Evolutionary conservation across 2,329 filamentous ascomycete genomes (phyloP).

Genomic region (Hymenoscyphus linearis): DNA sequence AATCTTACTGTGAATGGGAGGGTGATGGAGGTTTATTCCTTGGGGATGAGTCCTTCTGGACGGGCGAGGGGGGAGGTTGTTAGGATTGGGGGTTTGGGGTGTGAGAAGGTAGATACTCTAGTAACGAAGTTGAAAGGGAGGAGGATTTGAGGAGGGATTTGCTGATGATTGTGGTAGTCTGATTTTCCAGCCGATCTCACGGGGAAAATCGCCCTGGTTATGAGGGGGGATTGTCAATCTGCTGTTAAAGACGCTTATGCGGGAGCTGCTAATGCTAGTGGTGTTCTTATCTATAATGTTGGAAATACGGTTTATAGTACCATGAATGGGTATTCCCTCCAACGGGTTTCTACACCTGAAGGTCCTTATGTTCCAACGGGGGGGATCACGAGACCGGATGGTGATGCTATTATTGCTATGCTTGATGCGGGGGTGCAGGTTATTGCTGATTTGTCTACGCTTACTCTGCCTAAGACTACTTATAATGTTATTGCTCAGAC

Average conservation of each 20-base stretch:
- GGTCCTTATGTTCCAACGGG: slow-evolving; percentile 41
- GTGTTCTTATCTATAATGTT: slow-evolving; percentile 70
- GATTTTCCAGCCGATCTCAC: slow-evolving; percentile 55
- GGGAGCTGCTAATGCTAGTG: slow-evolving; percentile 61
- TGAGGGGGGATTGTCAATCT: slow-evolving; percentile 64
- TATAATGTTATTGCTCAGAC: slow-evolving; percentile 59
- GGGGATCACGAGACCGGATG: slow-evolving; percentile 39
- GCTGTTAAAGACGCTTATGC: slow-evolving; percentile 63
- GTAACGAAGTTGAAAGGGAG: neutral
- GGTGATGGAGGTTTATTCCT: slow-evolving; percentile 7
- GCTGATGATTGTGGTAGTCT: slow-evolving; percentile 16
- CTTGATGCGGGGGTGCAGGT: slow-evolving; percentile 10
- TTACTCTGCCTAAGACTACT: neutral
- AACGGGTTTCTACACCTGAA: slow-evolving; percentile 47
- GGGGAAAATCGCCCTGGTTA: slow-evolving; percentile 65
- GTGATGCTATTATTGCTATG: slow-evolving; percentile 14
- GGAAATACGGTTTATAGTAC: slow-evolving; percentile 37
- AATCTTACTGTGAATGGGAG: slow-evolving; percentile 12
- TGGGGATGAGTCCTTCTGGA: slow-evolving; percentile 13
- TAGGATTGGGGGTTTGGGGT: slow-evolving; percentile 17
- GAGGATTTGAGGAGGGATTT: neutral
- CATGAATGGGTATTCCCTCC: slow-evolving; percentile 18
- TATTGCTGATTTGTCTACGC: slow-evolving; percentile 11
- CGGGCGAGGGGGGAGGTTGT: slow-evolving; percentile 12
- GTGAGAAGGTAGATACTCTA: slow-evolving; percentile 8